Evolutionary conservation across 768 basidiomycete genomes (phyloP).

Genomic region (Lactifluus subvellereus): DNA sequence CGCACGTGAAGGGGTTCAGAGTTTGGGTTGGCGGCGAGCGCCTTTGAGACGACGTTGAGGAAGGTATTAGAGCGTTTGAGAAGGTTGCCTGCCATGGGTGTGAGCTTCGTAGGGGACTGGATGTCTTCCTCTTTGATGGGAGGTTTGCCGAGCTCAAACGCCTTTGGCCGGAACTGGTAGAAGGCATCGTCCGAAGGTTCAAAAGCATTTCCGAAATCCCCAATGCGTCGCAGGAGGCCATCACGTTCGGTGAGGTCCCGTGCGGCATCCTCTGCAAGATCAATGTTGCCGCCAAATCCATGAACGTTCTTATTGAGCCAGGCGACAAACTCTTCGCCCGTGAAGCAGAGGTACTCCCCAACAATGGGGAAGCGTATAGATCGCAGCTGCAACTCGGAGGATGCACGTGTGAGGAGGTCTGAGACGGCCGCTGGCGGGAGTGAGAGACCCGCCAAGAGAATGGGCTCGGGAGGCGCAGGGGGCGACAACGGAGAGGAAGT

Average conservation of each 20-base stretch:
- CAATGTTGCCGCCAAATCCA: slow-evolving; percentile 71
- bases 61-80: slow-evolving; percentile 65
- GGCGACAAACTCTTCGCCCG: slow-evolving; percentile 80
- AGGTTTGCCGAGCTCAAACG: slow-evolving; percentile 50
- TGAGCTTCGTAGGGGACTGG: slow-evolving; percentile 31
- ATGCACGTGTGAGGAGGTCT: slow-evolving; percentile 63
- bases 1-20: slow-evolving; percentile 64
- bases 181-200: slow-evolving; percentile 73
- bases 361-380: slow-evolving; percentile 71
- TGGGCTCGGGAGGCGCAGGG: slow-evolving; percentile 43
- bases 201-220: slow-evolving; percentile 78
- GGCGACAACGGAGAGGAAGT: slow-evolving; percentile 34
- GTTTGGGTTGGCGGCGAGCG: slow-evolving; percentile 43
- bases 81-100: slow-evolving; percentile 47
- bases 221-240: slow-evolving; percentile 61
- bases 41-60: slow-evolving; percentile 68
- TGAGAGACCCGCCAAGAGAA: slow-evolving; percentile 72
- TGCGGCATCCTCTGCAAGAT: slow-evolving; percentile 71
- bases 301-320: slow-evolving; percentile 79
- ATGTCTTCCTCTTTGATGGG: slow-evolving; percentile 28
- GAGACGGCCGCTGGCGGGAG: slow-evolving; percentile 62
- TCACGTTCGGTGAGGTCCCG: slow-evolving; percentile 48
- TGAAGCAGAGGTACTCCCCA: slow-evolving; percentile 82
- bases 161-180: slow-evolving; percentile 82
- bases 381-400: slow-evolving; percentile 62